Conservation (phyloP, 192 early-diverging fungal genomes). For the Paraglomus brasilianum region DNA sequence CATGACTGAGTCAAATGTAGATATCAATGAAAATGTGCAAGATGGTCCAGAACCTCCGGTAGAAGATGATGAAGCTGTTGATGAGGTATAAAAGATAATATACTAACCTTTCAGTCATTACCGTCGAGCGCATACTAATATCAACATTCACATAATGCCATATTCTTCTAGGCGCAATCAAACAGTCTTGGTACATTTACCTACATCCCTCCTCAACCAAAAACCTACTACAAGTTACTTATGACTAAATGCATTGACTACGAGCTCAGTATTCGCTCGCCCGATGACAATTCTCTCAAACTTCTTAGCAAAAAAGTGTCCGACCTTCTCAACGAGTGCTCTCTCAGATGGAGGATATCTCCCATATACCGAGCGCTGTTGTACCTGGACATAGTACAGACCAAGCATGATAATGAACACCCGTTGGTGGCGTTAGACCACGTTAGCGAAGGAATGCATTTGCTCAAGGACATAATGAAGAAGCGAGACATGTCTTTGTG, state of each 20-base stretch:
- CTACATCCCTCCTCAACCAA: constrained; percentile 59
- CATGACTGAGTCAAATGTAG: too few relatives aligned
- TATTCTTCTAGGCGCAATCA: too few relatives aligned
- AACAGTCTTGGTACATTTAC: constrained; percentile 39
- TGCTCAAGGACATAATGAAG: constrained; percentile 46
- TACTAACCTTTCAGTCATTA: too few relatives aligned
- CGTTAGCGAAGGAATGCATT: constrained; percentile 38
- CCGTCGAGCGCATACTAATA: too few relatives aligned
- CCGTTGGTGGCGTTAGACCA: constrained; percentile 33
- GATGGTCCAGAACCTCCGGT: too few relatives aligned
- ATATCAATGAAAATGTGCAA: too few relatives aligned
- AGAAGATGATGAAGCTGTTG: too few relatives aligned
- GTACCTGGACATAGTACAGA: constrained; percentile 47
- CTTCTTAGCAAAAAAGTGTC: constrained; percentile 55
- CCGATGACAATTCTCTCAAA: constrained; percentile 39
- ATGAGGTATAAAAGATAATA: too few relatives aligned
- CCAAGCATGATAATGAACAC: constrained; percentile 43
- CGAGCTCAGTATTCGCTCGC: constrained; percentile 42
- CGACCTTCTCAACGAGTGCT: constrained; percentile 64
- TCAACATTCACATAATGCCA: too few relatives aligned
- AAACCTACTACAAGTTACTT: constrained; percentile 57
- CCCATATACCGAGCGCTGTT: constrained; percentile 51
- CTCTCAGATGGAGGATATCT: constrained; percentile 66
- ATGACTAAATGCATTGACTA: constrained; percentile 64
- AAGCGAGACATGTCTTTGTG: constrained; percentile 48